Evolutionary conservation across 208 protist genomes (phyloP), one percentile per base, ranked within the genome.

Genomic region (Trypanosoma vivax): DNA sequence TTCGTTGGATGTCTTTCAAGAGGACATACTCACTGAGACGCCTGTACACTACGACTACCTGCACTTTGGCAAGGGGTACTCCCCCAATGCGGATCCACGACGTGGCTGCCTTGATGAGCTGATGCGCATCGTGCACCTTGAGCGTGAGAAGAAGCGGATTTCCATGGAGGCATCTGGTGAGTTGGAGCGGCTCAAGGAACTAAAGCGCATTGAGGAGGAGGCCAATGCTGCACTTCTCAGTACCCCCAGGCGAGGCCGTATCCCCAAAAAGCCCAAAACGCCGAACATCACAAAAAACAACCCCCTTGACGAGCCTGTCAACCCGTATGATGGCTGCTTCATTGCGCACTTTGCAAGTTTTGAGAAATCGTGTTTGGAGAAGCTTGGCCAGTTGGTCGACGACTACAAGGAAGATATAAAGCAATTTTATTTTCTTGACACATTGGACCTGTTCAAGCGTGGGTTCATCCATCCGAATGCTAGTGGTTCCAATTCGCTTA

Each of bases 11-110:
- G 87, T 94, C 27, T 94, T 91, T 54, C 81, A 91, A 63, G 37
- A 86, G 34, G 82, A 94, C 63, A 65, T 94, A 7, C 70, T 94
- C 25, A 86, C 64, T 10, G 83, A 94, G 68, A 87, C 70, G 23
- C 87, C 87, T 0, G 82, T 60, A 50, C 87, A 94, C 66, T 94
- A 91, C 55, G 81, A 94, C 67, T 94, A 83, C 42, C 54, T 94
- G 10, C 83, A 94, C 65, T 90, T 94, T 56, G 87, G 83, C 3
- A 87, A 89, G 34, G 81, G 72, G 11, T 92, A 83, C 60, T 90
- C 73, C 23, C 83, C 83, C 5, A 94, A 88, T 69, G 66, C 58
- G 14, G 87, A 94, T 61, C 87, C 87, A 3, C 69, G 87, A 6
- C 72, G 66, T 13, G 56, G 33, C 2, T 88, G 77, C 29, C 51